Conservation (phyloP, 2,329 filamentous ascomycete genomes). For the Coleophoma eucalyptorum region DNA sequence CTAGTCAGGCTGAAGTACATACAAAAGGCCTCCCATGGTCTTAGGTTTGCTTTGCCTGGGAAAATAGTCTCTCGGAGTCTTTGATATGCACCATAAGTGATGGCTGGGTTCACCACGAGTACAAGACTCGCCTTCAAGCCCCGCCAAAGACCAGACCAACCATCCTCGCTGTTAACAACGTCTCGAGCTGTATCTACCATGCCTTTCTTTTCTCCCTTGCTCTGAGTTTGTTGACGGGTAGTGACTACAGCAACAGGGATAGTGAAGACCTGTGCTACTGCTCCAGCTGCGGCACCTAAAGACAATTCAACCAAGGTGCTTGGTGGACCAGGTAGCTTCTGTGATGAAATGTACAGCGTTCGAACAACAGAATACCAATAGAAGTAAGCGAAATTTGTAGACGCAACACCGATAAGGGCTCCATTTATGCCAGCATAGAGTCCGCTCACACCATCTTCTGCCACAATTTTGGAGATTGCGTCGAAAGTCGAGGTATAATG, state of each 20-base stretch:
- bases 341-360: constrained; percentile 66
- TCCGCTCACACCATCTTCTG: constrained; percentile 74
- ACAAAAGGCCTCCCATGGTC: constrained; percentile 89
- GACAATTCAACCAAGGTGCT: constrained; percentile 79
- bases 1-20: constrained; percentile 36
- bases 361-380: constrained; percentile 97
- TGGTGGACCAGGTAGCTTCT: constrained; percentile 57
- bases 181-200: constrained; percentile 84
- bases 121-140: constrained; percentile 95
- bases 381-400: constrained; percentile 98
- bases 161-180: constrained; percentile 87
- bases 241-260: constrained; percentile 96
- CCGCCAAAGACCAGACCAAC: constrained; percentile 85
- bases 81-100: constrained; percentile 97
- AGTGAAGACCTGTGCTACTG: constrained; percentile 90
- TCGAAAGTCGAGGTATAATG: constrained; percentile 89
- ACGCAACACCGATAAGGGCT: constrained; percentile 85
- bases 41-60: constrained; percentile 70
- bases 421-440: constrained; percentile 89
- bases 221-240: constrained; percentile 91
- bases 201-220: constrained; percentile 78
- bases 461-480: constrained; percentile 79
- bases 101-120: constrained; percentile 91
- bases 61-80: constrained; percentile 75
- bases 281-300: constrained; percentile 83